Evolutionary conservation across 176 grass and related monocot species (phyloP).

Genomic region (Eleusine indica): DNA sequence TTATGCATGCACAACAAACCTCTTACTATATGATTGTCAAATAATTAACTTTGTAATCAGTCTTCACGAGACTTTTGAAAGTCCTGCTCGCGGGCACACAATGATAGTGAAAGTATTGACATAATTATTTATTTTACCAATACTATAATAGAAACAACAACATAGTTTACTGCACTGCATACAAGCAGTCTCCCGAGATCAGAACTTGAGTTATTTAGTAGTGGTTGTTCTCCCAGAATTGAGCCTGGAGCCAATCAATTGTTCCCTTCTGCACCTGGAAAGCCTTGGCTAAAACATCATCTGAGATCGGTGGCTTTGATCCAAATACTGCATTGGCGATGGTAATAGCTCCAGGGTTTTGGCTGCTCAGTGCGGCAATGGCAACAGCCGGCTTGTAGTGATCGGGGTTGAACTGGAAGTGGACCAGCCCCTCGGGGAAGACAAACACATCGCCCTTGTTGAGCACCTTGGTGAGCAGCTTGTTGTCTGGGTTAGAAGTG

Average conservation of each 20-base stretch:
- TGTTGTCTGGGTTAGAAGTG: conserved; percentile 33
- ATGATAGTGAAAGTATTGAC: too few species aligned
- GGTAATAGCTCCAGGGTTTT: conserved; percentile 44
- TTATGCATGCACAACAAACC: too few species aligned
- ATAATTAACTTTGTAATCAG: too few species aligned
- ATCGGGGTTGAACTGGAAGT: conserved; percentile 44
- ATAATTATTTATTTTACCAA: too few species aligned
- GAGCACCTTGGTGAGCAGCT: conserved; percentile 26
- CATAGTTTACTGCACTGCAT: not conserved
- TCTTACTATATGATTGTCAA: too few species aligned
- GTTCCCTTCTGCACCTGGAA: conserved; percentile 45
- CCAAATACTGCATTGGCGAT: conserved; percentile 48
- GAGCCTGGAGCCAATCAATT: conserved; percentile 45
- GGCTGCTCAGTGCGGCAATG: conserved; percentile 26
- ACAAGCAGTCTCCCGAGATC: not conserved
- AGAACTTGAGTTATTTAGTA: not conserved
- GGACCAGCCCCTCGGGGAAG: conserved; percentile 36
- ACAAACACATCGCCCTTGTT: conserved; percentile 17
- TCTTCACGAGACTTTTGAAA: too few species aligned
- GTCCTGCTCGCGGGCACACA: too few species aligned
- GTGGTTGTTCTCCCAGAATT: conserved; percentile 46
- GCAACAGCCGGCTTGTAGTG: conserved; percentile 21
- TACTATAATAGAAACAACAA: too few species aligned
- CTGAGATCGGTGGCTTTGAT: conserved; percentile 41
- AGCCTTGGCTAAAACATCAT: conserved; percentile 44